Base-by-base conservation (phyloP, 1,139 yeast species). In the Arxiozyma slooffiae region DNA sequence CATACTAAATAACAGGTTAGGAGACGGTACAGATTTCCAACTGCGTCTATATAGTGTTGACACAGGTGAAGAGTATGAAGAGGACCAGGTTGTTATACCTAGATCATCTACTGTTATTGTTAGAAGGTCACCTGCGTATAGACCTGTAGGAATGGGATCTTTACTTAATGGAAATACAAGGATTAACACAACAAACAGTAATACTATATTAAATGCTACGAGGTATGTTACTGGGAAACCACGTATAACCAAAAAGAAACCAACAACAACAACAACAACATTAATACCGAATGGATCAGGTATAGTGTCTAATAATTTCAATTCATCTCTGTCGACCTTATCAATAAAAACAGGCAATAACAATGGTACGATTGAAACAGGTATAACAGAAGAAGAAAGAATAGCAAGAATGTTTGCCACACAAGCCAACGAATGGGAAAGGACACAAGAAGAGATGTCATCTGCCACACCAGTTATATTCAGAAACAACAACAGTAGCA, bases 361-460 rank as follows among this genome's bases (percentile, higher is more conserved):
- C 21, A 24, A 7, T 38, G 39, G n/a, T 9, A 26, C 9, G 20
- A 16, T 16, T 18, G 37, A n/a, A 7, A 23, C 51, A 18, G 59
- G 55, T 3, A 46, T 54, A 30, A 73, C 85, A 1, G 98, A 92
- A 69, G 97, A 88, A 57, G 97, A 90, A 56, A 76, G 84, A 69
- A 87, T 92, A 61, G 81, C 83, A 53, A 79, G 83, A 64, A 90
- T 92, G 97, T 89, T 92, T 67, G 88, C 85, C 48, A 89, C 87
- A 54, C 97, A 92, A 67, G 85, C 85, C 52, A 89, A 82, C 60
- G 96, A 86, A 52, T 92, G 98, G 98, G 85, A 85, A 48, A 89
- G 85, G 62, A 86, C 96, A 1, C 98, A 92, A 67, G 94, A 87
- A 58, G 86, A 81, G 54, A 82, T 92, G 81, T 85, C 96, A 4